A percentile compares a stretch with the other conserved stretches of the same genome.
These are phyloP conservation scores for Basidioascus undulatus DNA, from an alignment of 768 basidiomycete genomes.

Conservation along the genomic window DNA sequence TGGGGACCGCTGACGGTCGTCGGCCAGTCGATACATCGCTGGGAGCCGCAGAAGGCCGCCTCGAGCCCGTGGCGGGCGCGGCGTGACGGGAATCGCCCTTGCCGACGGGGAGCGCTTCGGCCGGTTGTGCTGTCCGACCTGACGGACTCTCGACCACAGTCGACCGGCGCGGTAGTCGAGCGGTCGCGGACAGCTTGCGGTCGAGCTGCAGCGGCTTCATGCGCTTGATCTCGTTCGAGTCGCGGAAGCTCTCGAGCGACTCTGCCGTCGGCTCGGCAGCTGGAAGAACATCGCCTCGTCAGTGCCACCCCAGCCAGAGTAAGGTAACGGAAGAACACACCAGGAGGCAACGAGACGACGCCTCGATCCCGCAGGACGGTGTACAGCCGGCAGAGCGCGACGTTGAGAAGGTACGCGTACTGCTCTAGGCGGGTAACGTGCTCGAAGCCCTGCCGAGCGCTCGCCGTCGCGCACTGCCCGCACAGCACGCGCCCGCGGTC, in stretches of 20 bases:
- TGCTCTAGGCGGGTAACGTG: slow-evolving; percentile 86
- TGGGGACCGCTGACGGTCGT: no score
- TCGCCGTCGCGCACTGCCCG: slow-evolving; percentile 25
- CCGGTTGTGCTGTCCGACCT: slow-evolving; percentile 59
- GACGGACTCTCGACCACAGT: slow-evolving; percentile 88
- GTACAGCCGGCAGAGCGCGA: slow-evolving; percentile 75
- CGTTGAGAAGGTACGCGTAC: slow-evolving; percentile 88
- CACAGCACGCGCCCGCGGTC: slow-evolving; percentile 32
- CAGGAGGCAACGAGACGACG: slow-evolving; percentile 57
- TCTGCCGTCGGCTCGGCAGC: slow-evolving; percentile 14
- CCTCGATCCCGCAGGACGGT: slow-evolving; percentile 66
- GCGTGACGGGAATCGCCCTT: no score
- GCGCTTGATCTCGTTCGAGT: slow-evolving; percentile 71
- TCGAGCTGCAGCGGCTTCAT: slow-evolving; percentile 88
- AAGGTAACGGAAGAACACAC: slow-evolving; percentile 22
- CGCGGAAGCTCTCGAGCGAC: slow-evolving; percentile 51
- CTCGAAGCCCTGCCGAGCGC: slow-evolving; percentile 41
- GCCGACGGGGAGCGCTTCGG: no score
- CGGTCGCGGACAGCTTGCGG: slow-evolving; percentile 68
- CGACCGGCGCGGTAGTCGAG: slow-evolving; percentile 72
- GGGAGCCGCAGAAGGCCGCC: slow-evolving; percentile 3
- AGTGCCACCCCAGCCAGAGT: slow-evolving; percentile 2
- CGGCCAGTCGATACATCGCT: no score
- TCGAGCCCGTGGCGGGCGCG: slow-evolving; percentile 25
- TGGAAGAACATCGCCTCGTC: slow-evolving; percentile 6